Evolutionary conservation across 352 stramenopile species (phyloP), one percentile per base, ranked within the genome.

Genomic region (Phytophthora pisi): DNA sequence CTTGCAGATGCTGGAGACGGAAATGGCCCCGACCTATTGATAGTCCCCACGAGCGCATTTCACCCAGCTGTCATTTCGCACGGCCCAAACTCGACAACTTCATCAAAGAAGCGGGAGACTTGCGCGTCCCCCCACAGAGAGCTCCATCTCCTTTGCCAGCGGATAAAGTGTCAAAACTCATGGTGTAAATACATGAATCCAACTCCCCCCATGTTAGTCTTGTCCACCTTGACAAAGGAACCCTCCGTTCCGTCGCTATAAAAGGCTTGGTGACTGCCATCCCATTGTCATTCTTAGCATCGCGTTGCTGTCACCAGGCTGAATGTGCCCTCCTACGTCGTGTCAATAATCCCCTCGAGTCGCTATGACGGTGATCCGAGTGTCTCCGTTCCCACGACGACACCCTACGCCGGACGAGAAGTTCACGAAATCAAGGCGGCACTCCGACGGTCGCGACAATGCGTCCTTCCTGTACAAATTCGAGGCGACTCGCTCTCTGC

Each of bases 401-500:
- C 46, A 58, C 20, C 59, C 53, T 0, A 58, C 54, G 11, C 53
- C 61, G 36, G 46, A 69, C 28, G 61, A 69, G 46, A 57, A 58
- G 20, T 58, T 58, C 54, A 26, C 57, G 10, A 13, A 20, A 9
- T 20, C 63, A 51, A 60, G 56, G 24, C 42, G 57, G 7, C 46
- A 43, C 6, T 63, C 56, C 0, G 45, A 64, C 16, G 43, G 23
- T 18, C 13, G 42, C 11, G 60, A 69, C 42, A 47, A 65, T 8
- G 52, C 28, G 13, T 28, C 28, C 1, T 59, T 23, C 40, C 57
- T 70, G 24, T 66, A 70, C 51, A 52, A 31, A 45, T 61, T 72
- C 26, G 68, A 75, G 57, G 53, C 40, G 7, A 66, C 51, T 26
- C 38, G 53, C 16, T 42, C 57, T 1, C 63, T 72, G 1, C 57